Conservation (phyloP, 176 grass and related monocot genomes). For the Eleusine coracana region DNA sequence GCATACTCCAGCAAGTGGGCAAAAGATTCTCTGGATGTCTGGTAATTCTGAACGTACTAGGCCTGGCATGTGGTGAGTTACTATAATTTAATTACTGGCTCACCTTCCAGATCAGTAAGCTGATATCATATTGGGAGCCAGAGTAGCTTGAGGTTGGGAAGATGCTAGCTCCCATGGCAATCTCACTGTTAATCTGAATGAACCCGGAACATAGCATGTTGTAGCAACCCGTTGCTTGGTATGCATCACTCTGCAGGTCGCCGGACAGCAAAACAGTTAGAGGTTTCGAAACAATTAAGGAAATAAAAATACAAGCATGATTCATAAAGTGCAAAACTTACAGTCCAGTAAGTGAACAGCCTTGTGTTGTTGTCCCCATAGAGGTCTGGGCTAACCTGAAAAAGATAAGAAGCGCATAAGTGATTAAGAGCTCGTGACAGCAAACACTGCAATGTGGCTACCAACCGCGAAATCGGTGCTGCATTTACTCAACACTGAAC, state of each 20-base stretch:
- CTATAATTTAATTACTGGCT: constrained; percentile 17
- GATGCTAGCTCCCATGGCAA: constrained; percentile 91
- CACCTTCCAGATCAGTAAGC: constrained; percentile 97
- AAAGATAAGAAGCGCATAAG: constrained; percentile 5
- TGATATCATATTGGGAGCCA: constrained; percentile 91
- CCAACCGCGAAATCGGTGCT: constrained; percentile 35
- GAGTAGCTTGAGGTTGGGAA: constrained; percentile 74
- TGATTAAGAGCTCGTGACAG: constrained; percentile 52
- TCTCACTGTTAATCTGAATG: constrained; percentile 82
- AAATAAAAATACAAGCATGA: not conserved
- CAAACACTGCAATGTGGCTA: not conserved
- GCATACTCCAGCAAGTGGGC: constrained; percentile 50
- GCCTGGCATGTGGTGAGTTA: constrained; percentile 38
- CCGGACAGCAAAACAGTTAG: constrained; percentile 7
- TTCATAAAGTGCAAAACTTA: constrained; percentile 33
- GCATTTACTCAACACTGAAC: constrained; percentile 49
- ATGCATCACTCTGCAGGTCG: constrained; percentile 72
- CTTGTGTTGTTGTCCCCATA: constrained; percentile 94
- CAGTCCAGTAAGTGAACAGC: constrained; percentile 97
- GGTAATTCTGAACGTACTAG: constrained; percentile 30
- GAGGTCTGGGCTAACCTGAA: constrained; percentile 89
- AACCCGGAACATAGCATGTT: constrained; percentile 94
- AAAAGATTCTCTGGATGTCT: constrained; percentile 43
- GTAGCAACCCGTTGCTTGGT: constrained; percentile 92
- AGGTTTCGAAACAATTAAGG: not conserved